Evolutionary conservation across 1,284 basidiomycete genomes (phyloP).

Genomic region (Ganoderma leucocontextum): DNA sequence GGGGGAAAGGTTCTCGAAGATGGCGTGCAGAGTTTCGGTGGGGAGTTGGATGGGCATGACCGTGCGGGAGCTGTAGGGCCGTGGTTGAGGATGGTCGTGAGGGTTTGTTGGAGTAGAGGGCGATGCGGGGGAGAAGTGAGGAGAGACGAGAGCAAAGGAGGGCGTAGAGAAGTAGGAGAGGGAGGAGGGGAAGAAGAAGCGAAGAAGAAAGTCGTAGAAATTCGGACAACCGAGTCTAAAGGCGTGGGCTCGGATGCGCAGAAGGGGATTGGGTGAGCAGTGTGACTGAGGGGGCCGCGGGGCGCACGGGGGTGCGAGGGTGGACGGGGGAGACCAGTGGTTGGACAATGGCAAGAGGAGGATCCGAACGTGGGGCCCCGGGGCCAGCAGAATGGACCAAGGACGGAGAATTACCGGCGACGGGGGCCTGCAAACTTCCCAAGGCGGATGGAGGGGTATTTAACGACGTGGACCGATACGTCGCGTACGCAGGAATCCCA

Average conservation of each 20-base stretch:
- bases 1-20: constrained; percentile 56
- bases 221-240: constrained; percentile 26
- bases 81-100: background rate
- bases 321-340: constrained; percentile 4
- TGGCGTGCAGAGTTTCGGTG: constrained; percentile 63
- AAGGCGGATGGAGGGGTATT: constrained; percentile 30
- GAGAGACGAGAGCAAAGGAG: constrained; percentile 5
- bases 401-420: constrained; percentile 42
- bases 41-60: constrained; percentile 49
- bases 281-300: constrained; percentile 9
- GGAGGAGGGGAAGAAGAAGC: constrained; percentile 9
- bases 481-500: constrained; percentile 33
- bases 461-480: constrained; percentile 26
- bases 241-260: background rate
- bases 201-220: constrained; percentile 9
- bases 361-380: constrained; percentile 4
- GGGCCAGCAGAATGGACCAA: background rate
- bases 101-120: background rate
- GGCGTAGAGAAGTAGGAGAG: constrained; percentile 4
- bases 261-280: constrained; percentile 14
- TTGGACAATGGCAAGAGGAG: constrained; percentile 1
- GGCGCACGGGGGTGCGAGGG: constrained; percentile 12
- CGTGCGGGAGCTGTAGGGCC: constrained; percentile 9
- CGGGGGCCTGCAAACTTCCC: constrained; percentile 34
- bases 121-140: background rate